A percentile compares a stretch with the other conserved stretches of the same genome.
phyloP scores from a whole-genome alignment of 1,284 basidiomycete species.

The Tetrapyrgos nigripes region DNA sequence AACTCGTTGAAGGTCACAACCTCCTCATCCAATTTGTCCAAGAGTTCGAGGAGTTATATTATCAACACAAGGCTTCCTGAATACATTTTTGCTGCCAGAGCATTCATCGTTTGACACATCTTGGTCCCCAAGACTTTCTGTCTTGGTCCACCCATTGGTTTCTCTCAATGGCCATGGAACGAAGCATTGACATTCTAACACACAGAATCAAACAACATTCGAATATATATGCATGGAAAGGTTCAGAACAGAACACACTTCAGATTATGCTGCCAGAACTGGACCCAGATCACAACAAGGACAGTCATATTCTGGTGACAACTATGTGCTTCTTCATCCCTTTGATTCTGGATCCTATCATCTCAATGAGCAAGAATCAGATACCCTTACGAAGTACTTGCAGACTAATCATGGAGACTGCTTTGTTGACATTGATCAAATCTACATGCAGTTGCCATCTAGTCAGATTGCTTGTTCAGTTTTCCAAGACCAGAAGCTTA shows the following conservation, averaged over 20 bases:
- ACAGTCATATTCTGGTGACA: too few relatives aligned
- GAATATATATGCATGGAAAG: slow-evolving; percentile 31
- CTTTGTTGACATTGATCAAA: too few relatives aligned
- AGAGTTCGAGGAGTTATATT: slow-evolving; percentile 33
- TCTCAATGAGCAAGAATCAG: too few relatives aligned
- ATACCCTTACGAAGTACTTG: too few relatives aligned
- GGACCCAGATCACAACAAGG: not conserved
- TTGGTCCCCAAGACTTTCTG: slow-evolving; percentile 18
- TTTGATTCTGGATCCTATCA: too few relatives aligned
- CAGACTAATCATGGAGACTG: too few relatives aligned
- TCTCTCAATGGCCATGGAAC: slow-evolving; percentile 33
- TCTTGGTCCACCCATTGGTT: slow-evolving; percentile 20
- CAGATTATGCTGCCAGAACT: too few relatives aligned
- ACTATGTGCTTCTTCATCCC: too few relatives aligned
- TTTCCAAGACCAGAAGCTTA: too few relatives aligned
- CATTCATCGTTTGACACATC: slow-evolving; percentile 28
- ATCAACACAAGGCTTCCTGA: slow-evolving; percentile 19
- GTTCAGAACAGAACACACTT: slow-evolving; percentile 27
- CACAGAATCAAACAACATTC: slow-evolving; percentile 31
- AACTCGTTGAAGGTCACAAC: slow-evolving; percentile 13
- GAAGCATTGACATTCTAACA: slow-evolving; percentile 33
- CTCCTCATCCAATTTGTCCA: slow-evolving; percentile 19
- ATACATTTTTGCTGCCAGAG: slow-evolving; percentile 30
- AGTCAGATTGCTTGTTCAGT: too few relatives aligned
- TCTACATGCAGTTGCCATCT: too few relatives aligned